Evolutionary conservation across 805 yeast genomes (phyloP).

Genomic region (Debaryomyces tyrocola): DNA sequence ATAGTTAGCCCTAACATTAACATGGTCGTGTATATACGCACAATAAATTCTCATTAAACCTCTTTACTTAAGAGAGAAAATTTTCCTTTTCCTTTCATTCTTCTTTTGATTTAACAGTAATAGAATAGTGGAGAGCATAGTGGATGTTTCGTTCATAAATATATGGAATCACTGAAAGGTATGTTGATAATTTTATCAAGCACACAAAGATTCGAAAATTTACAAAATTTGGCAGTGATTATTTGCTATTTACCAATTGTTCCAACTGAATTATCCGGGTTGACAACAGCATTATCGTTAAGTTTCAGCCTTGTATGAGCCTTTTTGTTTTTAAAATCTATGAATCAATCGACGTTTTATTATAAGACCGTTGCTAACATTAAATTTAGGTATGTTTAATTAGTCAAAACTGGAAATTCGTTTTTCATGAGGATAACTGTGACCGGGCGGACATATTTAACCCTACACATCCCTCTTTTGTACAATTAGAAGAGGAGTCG

Average conservation of each 20-base stretch:
- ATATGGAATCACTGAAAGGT: constrained; percentile 26
- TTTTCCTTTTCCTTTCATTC: background rate
- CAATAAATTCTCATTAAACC: background rate
- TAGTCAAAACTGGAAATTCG: background rate
- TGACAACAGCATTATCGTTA: constrained; percentile 51
- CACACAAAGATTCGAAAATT: background rate
- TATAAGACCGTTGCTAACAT: constrained; percentile 15
- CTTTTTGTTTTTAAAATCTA: constrained; percentile 1
- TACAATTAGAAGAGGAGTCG: constrained; percentile 45
- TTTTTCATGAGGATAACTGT: constrained; percentile 41
- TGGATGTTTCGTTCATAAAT: background rate
- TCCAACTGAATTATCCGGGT: constrained; percentile 52
- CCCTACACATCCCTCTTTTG: constrained; percentile 39
- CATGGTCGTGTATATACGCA: constrained; percentile 4
- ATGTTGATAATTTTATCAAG: constrained; percentile 11
- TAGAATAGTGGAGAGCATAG: background rate
- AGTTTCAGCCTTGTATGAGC: constrained; percentile 58
- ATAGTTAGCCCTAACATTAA: constrained; percentile 3
- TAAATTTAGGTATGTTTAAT: constrained; percentile 2
- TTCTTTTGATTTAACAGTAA: background rate
- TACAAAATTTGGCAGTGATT: constrained; percentile 37
- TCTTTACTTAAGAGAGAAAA: constrained; percentile 1
- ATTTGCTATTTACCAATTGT: constrained; percentile 52
- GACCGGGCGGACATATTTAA: constrained; percentile 54
- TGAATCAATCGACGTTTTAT: background rate